Evolutionary conservation across 164 flowering plant genomes (phyloP).

Genomic region (Vitis vinifera): DNA sequence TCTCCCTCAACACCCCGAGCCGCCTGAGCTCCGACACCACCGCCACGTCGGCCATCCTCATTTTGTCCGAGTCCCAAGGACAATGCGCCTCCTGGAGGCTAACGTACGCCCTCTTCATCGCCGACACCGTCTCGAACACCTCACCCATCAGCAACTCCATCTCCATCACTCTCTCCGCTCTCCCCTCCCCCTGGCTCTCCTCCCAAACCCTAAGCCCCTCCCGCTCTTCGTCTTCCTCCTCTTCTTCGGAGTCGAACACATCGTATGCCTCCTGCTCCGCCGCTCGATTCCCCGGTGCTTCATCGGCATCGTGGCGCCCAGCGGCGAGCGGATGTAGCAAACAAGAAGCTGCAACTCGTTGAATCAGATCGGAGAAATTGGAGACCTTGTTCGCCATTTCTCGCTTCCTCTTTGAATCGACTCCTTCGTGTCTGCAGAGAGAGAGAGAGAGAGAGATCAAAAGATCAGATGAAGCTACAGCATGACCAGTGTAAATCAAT

Average conservation of each 20-base stretch:
- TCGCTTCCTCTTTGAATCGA: conserved; percentile 21
- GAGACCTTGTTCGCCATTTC: conserved; percentile 66
- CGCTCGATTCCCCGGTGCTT: background rate
- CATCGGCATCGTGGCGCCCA: conserved; percentile 22
- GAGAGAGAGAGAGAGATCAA: background rate
- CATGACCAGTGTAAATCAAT: background rate
- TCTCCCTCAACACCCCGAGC: conserved; percentile 68
- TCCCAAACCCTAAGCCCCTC: background rate
- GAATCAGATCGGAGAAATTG: conserved; percentile 81
- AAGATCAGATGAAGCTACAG: background rate
- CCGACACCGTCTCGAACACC: conserved; percentile 72
- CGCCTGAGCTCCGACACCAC: conserved; percentile 78
- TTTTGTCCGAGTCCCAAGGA: conserved; percentile 88
- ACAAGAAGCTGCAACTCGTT: conserved; percentile 78
- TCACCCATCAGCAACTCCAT: conserved; percentile 30
- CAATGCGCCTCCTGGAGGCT: conserved; percentile 77
- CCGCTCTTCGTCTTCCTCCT: conserved; percentile 7
- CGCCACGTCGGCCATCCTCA: conserved; percentile 80
- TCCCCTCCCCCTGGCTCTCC: conserved; percentile 1
- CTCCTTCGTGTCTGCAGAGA: conserved; percentile 15
- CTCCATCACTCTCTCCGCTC: conserved; percentile 19
- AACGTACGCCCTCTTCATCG: conserved; percentile 78
- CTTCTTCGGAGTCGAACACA: conserved; percentile 1
- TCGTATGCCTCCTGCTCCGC: conserved; percentile 12
- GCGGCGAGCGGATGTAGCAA: conserved; percentile 67